Evolutionary conservation across 2,329 filamentous ascomycete genomes (phyloP).

Genomic region (Colletotrichum lini): DNA sequence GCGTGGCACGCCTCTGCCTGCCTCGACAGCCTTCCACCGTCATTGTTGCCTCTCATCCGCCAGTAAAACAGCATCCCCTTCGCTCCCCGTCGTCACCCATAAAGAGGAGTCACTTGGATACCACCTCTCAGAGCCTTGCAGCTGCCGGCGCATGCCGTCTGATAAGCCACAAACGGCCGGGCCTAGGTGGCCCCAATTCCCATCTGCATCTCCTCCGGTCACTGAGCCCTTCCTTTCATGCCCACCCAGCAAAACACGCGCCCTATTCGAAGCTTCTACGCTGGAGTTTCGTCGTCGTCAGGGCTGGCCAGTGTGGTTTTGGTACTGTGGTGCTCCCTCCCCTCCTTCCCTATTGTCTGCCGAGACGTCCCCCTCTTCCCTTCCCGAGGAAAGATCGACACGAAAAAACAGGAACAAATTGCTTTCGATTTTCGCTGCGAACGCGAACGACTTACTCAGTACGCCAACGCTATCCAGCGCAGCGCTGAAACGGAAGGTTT

Average conservation of each 20-base stretch:
- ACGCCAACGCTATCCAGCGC: constrained; percentile 1
- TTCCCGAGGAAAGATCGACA: constrained; percentile 13
- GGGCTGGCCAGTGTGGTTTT: background rate
- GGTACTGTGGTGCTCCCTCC: no score
- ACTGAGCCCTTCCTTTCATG: background rate
- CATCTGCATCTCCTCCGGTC: background rate
- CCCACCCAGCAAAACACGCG: background rate
- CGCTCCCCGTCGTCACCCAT: constrained; percentile 4
- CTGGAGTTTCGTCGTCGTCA: constrained; percentile 25
- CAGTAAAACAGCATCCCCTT: background rate
- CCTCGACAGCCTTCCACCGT: background rate
- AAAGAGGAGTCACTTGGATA: background rate
- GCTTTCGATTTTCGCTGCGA: background rate
- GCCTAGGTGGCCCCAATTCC: background rate
- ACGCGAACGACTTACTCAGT: background rate
- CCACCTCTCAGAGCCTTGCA: constrained; percentile 25
- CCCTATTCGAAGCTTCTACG: constrained; percentile 11
- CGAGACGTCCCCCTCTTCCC: background rate
- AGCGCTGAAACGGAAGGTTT: background rate
- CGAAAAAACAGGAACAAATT: background rate
- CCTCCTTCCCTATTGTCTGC: constrained; percentile 8
- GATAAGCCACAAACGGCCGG: constrained; percentile 18
- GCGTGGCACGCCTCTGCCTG: background rate
- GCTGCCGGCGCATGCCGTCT: constrained; percentile 20
- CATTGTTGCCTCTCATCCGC: constrained; percentile 1